phyloP scores from a whole-genome alignment of 2,329 filamentous ascomycete species.

The Microascus cirrosus region DNA sequence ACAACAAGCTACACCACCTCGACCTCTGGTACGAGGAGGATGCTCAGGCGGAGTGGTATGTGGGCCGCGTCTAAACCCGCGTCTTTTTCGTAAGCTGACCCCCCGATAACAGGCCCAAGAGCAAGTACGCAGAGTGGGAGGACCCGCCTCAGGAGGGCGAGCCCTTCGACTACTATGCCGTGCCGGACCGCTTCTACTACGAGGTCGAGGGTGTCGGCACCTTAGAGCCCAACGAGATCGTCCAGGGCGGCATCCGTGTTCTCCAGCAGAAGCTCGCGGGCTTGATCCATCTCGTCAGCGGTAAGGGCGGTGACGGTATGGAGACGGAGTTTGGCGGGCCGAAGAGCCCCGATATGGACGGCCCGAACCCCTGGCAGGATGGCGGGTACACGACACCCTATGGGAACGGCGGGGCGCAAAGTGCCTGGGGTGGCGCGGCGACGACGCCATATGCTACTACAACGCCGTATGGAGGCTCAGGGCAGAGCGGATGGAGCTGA shows the following conservation, averaged over 20 bases:
- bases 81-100: neutral
- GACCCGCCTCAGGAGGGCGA: conserved; percentile 72
- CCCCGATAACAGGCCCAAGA: conserved; percentile 56
- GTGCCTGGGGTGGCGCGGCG: conserved; percentile 50
- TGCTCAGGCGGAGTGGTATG: conserved; percentile 73
- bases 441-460: conserved; percentile 30
- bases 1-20: conserved; percentile 87
- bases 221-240: conserved; percentile 79
- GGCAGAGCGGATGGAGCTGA: conserved; percentile 10
- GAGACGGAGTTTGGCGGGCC: conserved; percentile 51
- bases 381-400: conserved; percentile 63
- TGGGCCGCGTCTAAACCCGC: conserved; percentile 7
- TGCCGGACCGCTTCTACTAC: conserved; percentile 79
- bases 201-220: conserved; percentile 85
- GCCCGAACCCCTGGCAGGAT: conserved; percentile 44
- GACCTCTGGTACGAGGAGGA: conserved; percentile 91
- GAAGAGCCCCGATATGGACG: conserved; percentile 55
- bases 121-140: conserved; percentile 69
- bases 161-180: conserved; percentile 81
- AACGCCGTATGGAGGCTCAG: conserved; percentile 29
- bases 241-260: conserved; percentile 78
- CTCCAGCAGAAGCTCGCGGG: conserved; percentile 83
- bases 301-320: conserved; percentile 43
- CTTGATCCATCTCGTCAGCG: conserved; percentile 55
- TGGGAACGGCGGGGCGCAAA: conserved; percentile 42